Conservation (phyloP, 1,284 basidiomycete genomes). For the Cutaneotrichosporon sp. region DNA sequence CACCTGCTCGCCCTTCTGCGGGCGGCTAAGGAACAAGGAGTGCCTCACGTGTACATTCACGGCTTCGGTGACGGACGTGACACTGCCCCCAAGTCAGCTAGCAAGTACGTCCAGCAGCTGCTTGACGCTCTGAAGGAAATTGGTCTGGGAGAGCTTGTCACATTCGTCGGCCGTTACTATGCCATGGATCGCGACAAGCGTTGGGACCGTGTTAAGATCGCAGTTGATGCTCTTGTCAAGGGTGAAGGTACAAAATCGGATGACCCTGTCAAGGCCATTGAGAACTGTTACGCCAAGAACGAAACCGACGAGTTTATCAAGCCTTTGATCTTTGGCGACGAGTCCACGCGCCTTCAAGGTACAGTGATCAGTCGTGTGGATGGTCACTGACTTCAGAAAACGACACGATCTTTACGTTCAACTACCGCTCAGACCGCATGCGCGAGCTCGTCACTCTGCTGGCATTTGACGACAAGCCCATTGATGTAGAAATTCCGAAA, state of each 20-base stretch:
- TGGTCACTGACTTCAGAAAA: constrained; percentile 45
- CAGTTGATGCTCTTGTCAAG: constrained; percentile 71
- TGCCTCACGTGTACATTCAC: constrained; percentile 80
- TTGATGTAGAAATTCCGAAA: constrained; percentile 75
- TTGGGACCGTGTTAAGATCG: constrained; percentile 85
- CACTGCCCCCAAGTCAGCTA: constrained; percentile 74
- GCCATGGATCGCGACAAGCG: constrained; percentile 94
- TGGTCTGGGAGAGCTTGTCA: constrained; percentile 60
- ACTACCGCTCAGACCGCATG: constrained; percentile 91
- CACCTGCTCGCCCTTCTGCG: constrained; percentile 82
- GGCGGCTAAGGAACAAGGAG: constrained; percentile 73
- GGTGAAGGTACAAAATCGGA: constrained; percentile 63
- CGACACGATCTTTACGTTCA: constrained; percentile 88
- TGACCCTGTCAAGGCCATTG: constrained; percentile 62
- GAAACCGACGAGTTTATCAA: constrained; percentile 90
- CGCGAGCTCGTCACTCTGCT: constrained; percentile 76
- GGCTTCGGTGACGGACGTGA: constrained; percentile 82
- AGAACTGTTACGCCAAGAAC: constrained; percentile 68
- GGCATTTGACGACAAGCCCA: constrained; percentile 71
- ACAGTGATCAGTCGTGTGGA: constrained; percentile 19
- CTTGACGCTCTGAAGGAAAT: constrained; percentile 70
- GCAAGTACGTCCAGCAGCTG: constrained; percentile 67
- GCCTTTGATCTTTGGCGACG: constrained; percentile 78
- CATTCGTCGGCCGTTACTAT: constrained; percentile 80
- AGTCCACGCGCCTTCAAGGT: constrained; percentile 74